These are phyloP conservation scores for Salix udensis DNA, from an alignment of 345 rosid species.

Conservation along the genomic window DNA sequence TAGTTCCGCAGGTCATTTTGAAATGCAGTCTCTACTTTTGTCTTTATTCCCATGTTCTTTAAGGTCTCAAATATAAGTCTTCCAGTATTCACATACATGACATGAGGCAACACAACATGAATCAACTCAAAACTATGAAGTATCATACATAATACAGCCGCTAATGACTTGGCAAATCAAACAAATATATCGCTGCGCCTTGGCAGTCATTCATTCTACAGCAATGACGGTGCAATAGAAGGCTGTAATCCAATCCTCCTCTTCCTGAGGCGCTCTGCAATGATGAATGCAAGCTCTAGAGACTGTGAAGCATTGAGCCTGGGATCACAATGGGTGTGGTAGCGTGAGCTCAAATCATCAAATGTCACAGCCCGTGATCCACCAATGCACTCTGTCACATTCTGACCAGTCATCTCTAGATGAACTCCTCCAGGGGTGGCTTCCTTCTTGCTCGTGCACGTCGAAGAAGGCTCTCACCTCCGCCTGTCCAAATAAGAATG, in stretches of 20 bases:
- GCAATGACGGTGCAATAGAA: conserved; percentile 11
- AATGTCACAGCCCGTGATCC: conserved; percentile 30
- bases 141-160: not conserved
- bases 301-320: conserved; percentile 33
- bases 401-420: conserved; percentile 33
- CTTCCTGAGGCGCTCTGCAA: conserved; percentile 31
- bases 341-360: conserved; percentile 28
- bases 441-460: conserved; percentile 33
- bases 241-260: conserved; percentile 24
- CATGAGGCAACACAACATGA: conserved; percentile 19
- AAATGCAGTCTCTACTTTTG: not conserved
- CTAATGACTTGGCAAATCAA: conserved; percentile 3
- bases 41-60: conserved; percentile 2
- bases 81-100: conserved; percentile 16
- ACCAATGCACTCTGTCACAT: conserved; percentile 32
- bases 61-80: conserved; percentile 2
- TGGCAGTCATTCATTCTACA: conserved; percentile 26
- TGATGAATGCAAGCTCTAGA: conserved; percentile 32
- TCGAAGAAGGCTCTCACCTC: conserved; percentile 33
- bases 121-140: conserved; percentile 9
- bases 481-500: conserved; percentile 13
- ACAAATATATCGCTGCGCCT: not conserved
- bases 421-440: conserved; percentile 31
- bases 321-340: conserved; percentile 31
- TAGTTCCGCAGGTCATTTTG: not conserved